Evolutionary conservation across 352 stramenopile species (phyloP).

Genomic region (Phytophthora citrophthora): DNA sequence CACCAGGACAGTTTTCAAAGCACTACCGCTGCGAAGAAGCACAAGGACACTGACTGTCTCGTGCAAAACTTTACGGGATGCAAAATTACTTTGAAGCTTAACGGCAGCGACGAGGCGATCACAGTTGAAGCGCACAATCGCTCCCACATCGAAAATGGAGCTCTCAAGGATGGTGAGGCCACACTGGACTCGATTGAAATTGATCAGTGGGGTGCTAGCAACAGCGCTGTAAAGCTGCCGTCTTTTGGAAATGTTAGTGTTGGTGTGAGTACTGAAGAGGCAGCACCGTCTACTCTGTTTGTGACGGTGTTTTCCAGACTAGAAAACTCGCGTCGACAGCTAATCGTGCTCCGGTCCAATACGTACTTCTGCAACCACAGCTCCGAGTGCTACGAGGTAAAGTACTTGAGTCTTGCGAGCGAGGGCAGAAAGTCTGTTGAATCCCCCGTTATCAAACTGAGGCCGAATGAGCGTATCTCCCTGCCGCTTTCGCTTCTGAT

Average conservation of each 20-base stretch:
- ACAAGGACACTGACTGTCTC: slow-evolving; percentile 57
- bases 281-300: slow-evolving; percentile 55
- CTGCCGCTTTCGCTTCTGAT: slow-evolving; percentile 75
- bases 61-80: slow-evolving; percentile 79
- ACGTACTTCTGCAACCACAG: slow-evolving; percentile 85
- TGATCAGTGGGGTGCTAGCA: slow-evolving; percentile 62
- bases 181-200: slow-evolving; percentile 61
- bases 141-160: slow-evolving; percentile 49
- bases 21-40: slow-evolving; percentile 40
- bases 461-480: slow-evolving; percentile 68
- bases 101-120: slow-evolving; percentile 49
- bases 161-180: slow-evolving; percentile 43
- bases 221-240: slow-evolving; percentile 45
- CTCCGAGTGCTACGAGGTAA: slow-evolving; percentile 73
- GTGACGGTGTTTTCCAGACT: slow-evolving; percentile 74
- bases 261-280: slow-evolving; percentile 46
- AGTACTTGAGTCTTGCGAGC: slow-evolving; percentile 69
- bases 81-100: slow-evolving; percentile 58
- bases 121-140: slow-evolving; percentile 57
- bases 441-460: slow-evolving; percentile 66
- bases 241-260: slow-evolving; percentile 72
- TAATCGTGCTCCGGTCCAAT: slow-evolving; percentile 82
- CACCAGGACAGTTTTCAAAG: slow-evolving; percentile 68
- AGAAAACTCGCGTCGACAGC: slow-evolving; percentile 67
- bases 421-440: slow-evolving; percentile 53